Base-by-base conservation (phyloP, 768 basidiomycete genomes). In the Tylopilus sp. region DNA sequence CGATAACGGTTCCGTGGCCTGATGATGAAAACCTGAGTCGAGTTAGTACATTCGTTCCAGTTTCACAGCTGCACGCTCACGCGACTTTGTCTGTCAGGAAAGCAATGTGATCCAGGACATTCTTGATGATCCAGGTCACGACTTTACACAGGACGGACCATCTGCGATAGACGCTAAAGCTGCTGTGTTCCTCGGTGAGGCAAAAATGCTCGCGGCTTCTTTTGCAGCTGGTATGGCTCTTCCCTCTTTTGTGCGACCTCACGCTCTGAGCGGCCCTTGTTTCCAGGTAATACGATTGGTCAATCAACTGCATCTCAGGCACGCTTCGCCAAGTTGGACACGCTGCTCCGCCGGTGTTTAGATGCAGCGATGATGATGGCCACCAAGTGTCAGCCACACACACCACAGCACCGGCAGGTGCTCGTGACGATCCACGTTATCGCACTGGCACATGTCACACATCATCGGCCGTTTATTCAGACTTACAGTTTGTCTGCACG, bases 1-100 rank as follows among this genome's bases (percentile, higher is more conserved):
- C 50, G 48, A 69, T 77, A 49, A 71, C 75, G 51, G 69, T 72
- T 0, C 68, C 71, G 1, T 79, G 78, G 78, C 78, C 77, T 20
- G 38, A 55, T 59, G 39, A 48, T 40, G 20, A 42, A 39, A 12
- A 59, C 48, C 20, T 41, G 31, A 40, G 20, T 26, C 36, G 59
- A 49, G 56, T 60, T 28, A 58, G 60, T 50, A 23, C 44, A 10
- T 10, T 20, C 33, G 10, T 35, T 9, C n/a, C n/a, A n/a, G 38
- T 39, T 39, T 3, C n/a, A 13, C 10, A 15, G 28, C 9, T 20
- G 30, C 6, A 26, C 31, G 20, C 35, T 21, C 40, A 17, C 23
- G 10, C 0, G 11, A 44, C 22, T 8, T 36, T 36, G 1, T 11
- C 21, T n/a, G 22, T 13, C 31, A 61, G 59, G 28, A 43, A n/a